Percentiles rank a stretch among this genome's conserved stretches.
Evolutionary conservation across 2,329 filamentous ascomycete species (phyloP).

Genomic region (Microsporum canis): DNA sequence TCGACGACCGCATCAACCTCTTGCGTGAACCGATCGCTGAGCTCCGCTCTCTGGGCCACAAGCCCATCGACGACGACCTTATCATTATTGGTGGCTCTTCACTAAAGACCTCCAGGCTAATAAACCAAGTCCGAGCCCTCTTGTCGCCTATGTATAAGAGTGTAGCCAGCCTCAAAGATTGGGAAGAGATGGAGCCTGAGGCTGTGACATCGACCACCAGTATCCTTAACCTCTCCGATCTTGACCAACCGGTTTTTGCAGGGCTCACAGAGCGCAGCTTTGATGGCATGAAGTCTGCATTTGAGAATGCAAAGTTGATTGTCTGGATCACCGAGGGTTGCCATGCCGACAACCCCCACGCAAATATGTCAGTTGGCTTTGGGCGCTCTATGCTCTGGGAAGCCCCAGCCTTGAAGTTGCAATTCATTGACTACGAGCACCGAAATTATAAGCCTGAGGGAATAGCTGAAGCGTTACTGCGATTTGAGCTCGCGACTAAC

Average conservation of each 20-base stretch:
- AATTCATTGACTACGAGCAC: constrained; percentile 7
- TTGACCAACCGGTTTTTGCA: neutral
- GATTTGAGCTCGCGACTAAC: neutral
- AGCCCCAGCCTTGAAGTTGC: neutral
- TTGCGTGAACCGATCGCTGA: neutral
- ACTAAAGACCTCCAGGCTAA: neutral
- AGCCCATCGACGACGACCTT: neutral
- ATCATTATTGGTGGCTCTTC: neutral
- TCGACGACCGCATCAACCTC: neutral
- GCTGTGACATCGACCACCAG: neutral
- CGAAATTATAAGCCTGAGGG: neutral
- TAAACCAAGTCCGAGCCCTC: neutral
- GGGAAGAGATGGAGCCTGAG: neutral
- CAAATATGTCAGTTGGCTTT: constrained; percentile 5
- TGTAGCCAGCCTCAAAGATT: neutral
- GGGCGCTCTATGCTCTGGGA: constrained; percentile 1
- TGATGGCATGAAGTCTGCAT: neutral
- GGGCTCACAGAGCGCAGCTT: neutral
- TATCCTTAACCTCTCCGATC: neutral
- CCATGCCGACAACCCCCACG: neutral
- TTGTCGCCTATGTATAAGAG: neutral
- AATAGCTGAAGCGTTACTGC: neutral
- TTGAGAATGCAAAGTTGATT: neutral
- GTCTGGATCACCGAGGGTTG: neutral
- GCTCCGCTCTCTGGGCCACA: neutral